Conservation (phyloP, 768 basidiomycete species). For the Calocybe cyanea region DNA sequence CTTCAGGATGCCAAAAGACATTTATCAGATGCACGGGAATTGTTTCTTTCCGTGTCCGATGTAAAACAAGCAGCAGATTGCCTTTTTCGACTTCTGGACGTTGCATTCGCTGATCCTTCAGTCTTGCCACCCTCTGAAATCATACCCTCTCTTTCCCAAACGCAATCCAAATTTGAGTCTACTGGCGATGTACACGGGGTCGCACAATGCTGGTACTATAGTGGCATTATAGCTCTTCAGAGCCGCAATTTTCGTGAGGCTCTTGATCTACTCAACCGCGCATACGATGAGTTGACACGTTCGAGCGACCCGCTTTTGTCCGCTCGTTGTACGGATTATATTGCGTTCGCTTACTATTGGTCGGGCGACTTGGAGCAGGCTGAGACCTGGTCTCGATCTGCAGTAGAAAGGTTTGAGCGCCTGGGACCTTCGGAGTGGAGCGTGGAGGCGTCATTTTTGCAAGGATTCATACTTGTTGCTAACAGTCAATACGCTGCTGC, state of each 20-base stretch:
- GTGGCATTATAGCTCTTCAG: too few relatives aligned
- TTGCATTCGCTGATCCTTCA: not conserved
- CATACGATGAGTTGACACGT: slow-evolving; percentile 1
- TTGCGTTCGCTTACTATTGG: not conserved
- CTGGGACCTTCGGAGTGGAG: not conserved
- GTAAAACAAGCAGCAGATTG: not conserved
- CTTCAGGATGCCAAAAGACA: not conserved
- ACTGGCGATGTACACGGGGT: not conserved
- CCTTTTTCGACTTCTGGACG: not conserved
- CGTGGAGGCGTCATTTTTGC: not conserved
- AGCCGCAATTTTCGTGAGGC: not conserved
- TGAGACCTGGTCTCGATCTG: not conserved
- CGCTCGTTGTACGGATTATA: not conserved
- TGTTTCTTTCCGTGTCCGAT: not conserved
- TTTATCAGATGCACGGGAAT: not conserved
- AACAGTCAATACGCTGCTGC: not conserved
- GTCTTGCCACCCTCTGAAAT: too few relatives aligned
- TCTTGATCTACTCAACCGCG: not conserved
- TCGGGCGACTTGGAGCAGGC: not conserved
- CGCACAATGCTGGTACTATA: not conserved
- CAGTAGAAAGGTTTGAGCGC: not conserved
- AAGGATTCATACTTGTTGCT: not conserved
- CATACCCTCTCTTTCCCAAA: not conserved
- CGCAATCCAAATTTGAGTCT: not conserved
- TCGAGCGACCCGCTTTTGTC: too few relatives aligned